A percentile compares a stretch with the other conserved stretches of the same genome.
These are phyloP conservation scores for Hydrangea macrophylla DNA, from an alignment of 148 eudicot genomes.

Conservation along the genomic window DNA sequence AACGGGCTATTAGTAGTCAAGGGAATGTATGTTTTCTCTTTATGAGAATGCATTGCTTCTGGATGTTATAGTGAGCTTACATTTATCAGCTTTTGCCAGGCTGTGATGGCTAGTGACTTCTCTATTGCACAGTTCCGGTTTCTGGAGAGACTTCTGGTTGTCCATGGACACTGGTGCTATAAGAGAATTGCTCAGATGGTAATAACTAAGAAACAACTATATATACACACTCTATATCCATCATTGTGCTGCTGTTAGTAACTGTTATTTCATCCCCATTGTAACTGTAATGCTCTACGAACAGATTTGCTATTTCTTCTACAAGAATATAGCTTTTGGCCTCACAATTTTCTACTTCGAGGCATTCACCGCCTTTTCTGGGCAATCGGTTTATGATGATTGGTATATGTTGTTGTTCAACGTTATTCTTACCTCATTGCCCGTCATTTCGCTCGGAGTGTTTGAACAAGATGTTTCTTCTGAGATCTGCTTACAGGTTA, in stretches of 20 bases:
- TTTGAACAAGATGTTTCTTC: constrained; percentile 80
- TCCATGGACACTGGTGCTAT: constrained; percentile 88
- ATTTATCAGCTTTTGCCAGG: constrained; percentile 47
- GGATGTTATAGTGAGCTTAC: constrained; percentile 14
- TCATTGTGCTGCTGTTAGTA: not conserved
- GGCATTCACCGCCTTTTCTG: constrained; percentile 74
- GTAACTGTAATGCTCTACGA: constrained; percentile 16
- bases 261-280: constrained; percentile 3
- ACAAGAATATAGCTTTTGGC: constrained; percentile 81
- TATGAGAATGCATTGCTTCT: not conserved
- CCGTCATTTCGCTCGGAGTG: constrained; percentile 75
- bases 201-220: constrained; percentile 11
- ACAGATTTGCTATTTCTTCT: constrained; percentile 83
- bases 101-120: constrained; percentile 91
- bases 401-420: constrained; percentile 75
- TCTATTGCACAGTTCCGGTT: constrained; percentile 70
- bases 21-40: not conserved
- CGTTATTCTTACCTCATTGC: constrained; percentile 65
- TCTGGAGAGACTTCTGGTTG: constrained; percentile 70
- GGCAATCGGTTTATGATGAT: constrained; percentile 70
- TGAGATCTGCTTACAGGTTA: constrained; percentile 67
- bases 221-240: not conserved
- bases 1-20: not conserved
- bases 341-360: constrained; percentile 83
- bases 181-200: constrained; percentile 85